Evolutionary conservation across 768 basidiomycete species (phyloP), one percentile per base, ranked within the genome.

Genomic region (Chalciporus chontae): DNA sequence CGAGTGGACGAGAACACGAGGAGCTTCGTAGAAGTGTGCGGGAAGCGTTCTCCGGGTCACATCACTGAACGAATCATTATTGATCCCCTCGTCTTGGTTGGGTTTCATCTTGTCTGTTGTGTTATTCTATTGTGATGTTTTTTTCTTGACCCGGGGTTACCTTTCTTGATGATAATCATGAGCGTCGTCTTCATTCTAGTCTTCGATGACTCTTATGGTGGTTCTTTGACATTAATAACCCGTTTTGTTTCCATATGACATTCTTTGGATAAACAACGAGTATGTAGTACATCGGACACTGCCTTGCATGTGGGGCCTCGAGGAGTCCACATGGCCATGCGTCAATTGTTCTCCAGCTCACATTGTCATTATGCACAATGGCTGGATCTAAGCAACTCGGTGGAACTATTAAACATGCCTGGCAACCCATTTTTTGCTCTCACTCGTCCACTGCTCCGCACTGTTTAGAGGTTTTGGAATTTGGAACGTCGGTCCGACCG

Each of bases 21-120:
- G 88, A 90, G 66, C 73, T 93, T 48, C 73, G 88, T 61, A 76
- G 82, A 67, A 93, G 90, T 54, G 87, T 93, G 48, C 75, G 86
- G 47, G 90, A 92, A 58, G 90, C 90, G 8, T 85, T 92, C 52
- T 78, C 81, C 9, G 78, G 82, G 38, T 82, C 83, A 21, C 78
- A 80, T 46, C 66, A 68, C 50, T 68, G 64, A 60, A 18, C 36
- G 21, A 21, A n/a, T 42, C 34, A 18, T 32, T 32, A 18, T 32
- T 32, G 31, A 13, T 40, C 41, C 14, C 29, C 37, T 10, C 14
- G 24, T 39, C 43, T 18, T n/a, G 31, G 54, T 29, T 39, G 23
- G 52, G 53, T 27, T 5, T 37, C 47, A 32, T 47, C 26, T 40
- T 5, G 40, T 42, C 14, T 36, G 44, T 62, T 53, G 46, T 48